phyloP scores from a whole-genome alignment of 140 eudicot species.

The Senecio squalidus region DNA sequence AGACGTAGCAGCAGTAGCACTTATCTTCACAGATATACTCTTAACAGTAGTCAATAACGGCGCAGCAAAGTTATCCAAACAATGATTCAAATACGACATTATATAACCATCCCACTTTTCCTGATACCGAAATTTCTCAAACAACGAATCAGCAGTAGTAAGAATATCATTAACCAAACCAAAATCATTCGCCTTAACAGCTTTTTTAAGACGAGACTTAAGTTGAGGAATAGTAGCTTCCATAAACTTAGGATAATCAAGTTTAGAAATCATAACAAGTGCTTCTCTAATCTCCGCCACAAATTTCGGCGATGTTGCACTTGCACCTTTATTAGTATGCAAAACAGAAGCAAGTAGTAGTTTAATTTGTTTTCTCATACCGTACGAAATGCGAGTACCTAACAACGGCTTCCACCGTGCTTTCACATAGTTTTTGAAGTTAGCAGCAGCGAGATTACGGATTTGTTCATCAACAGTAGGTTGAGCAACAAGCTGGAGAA shows the following conservation, averaged over 20 bases:
- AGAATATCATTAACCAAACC: conserved; percentile 67
- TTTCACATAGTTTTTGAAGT: conserved; percentile 78
- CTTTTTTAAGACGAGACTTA: conserved; percentile 37
- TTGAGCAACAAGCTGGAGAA: conserved; percentile 70
- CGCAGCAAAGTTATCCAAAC: conserved; percentile 77
- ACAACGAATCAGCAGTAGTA: conserved; percentile 57
- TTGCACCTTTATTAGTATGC: conserved; percentile 43
- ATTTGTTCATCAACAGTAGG: conserved; percentile 61
- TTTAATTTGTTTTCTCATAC: conserved; percentile 71
- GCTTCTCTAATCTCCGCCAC: conserved; percentile 88
- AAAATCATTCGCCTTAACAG: conserved; percentile 53
- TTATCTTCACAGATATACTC: conserved; percentile 39
- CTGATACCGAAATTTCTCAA: conserved; percentile 73
- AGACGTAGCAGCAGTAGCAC: conserved; percentile 36
- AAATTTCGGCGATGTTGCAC: too few relatives aligned
- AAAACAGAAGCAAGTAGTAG: conserved; percentile 59
- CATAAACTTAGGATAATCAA: conserved; percentile 81
- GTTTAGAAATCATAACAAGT: conserved; percentile 64
- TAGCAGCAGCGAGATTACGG: conserved; percentile 80
- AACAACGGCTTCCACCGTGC: conserved; percentile 45
- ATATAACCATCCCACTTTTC: conserved; percentile 51
- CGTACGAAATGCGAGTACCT: conserved; percentile 36
- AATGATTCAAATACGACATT: conserved; percentile 62
- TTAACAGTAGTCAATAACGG: conserved; percentile 57
- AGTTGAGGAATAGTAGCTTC: conserved; percentile 72